A percentile compares a stretch with the other conserved stretches of the same genome.
phyloP scores from a whole-genome alignment of 345 rosid genomes.

The Sisymbrium irio region DNA sequence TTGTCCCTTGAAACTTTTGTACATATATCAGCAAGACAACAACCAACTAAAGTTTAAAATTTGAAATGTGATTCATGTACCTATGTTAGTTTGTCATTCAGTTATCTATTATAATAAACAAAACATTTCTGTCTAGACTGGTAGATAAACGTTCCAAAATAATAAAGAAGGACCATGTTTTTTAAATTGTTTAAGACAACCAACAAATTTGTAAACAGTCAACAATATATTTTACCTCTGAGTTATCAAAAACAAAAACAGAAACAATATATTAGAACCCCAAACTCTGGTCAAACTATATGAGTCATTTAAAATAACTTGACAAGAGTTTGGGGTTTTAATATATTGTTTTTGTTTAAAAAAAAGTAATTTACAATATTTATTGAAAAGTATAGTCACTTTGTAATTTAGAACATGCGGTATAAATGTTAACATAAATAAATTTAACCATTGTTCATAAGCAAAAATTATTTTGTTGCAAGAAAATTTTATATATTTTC shows the following conservation, averaged over 20 bases:
- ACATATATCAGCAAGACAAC: background rate
- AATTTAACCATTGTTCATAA: too few species aligned
- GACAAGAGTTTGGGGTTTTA: too few species aligned
- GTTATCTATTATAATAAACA: background rate
- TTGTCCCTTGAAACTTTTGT: background rate
- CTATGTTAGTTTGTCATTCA: background rate
- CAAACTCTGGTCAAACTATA: background rate
- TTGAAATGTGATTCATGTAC: background rate
- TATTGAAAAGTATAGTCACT: too few species aligned
- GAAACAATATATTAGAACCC: too few species aligned
- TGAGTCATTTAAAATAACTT: too few species aligned
- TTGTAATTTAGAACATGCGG: too few species aligned
- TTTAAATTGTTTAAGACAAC: background rate
- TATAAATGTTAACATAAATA: too few species aligned
- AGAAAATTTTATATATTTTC: too few species aligned
- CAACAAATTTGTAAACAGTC: background rate
- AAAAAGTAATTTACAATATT: too few species aligned
- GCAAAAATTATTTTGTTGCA: too few species aligned
- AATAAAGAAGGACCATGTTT: background rate
- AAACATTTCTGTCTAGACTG: background rate
- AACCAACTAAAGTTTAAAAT: background rate
- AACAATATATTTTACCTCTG: background rate
- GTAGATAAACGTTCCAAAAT: background rate
- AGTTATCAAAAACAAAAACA: too few species aligned
- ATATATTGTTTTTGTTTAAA: too few species aligned